A percentile compares a stretch with the other conserved stretches of the same genome.
These are phyloP conservation scores for Lactarius trivialis DNA, from an alignment of 768 basidiomycete genomes.

Conservation along the genomic window DNA sequence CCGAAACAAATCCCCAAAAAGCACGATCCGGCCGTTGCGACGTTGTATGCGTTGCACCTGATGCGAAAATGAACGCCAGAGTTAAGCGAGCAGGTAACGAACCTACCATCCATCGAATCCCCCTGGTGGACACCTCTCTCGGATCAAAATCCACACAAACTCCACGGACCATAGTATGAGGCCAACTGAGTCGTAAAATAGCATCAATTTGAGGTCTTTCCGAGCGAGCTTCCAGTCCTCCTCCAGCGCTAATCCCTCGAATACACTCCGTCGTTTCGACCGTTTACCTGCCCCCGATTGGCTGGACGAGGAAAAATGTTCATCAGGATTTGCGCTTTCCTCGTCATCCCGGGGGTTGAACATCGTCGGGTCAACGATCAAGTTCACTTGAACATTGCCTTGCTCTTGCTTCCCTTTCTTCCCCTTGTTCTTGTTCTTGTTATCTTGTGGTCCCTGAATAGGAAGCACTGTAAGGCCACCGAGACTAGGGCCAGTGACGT, in stretches of 20 bases:
- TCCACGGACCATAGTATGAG: conserved; percentile 49
- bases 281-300: conserved; percentile 32
- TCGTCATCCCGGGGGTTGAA: conserved; percentile 35
- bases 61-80: not conserved
- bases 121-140: conserved; percentile 58
- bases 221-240: conserved; percentile 54
- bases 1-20: conserved; percentile 50
- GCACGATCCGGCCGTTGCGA: conserved; percentile 56
- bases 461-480: conserved; percentile 58
- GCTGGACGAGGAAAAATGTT: conserved; percentile 29
- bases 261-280: conserved; percentile 42
- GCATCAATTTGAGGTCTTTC: conserved; percentile 44
- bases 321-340: conserved; percentile 36
- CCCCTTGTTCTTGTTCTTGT: conserved; percentile 38
- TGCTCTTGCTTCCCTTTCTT: conserved; percentile 29
- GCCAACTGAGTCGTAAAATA: conserved; percentile 43
- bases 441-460: conserved; percentile 45
- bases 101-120: conserved; percentile 58
- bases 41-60: conserved; percentile 70
- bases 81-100: not conserved
- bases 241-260: conserved; percentile 58
- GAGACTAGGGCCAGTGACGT: conserved; percentile 23
- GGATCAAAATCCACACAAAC: conserved; percentile 55
- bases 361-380: conserved; percentile 62
- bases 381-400: conserved; percentile 61